Evolutionary conservation across 2,329 filamentous ascomycete species (phyloP).

Genomic region (Gaeumannomyces tritici): DNA sequence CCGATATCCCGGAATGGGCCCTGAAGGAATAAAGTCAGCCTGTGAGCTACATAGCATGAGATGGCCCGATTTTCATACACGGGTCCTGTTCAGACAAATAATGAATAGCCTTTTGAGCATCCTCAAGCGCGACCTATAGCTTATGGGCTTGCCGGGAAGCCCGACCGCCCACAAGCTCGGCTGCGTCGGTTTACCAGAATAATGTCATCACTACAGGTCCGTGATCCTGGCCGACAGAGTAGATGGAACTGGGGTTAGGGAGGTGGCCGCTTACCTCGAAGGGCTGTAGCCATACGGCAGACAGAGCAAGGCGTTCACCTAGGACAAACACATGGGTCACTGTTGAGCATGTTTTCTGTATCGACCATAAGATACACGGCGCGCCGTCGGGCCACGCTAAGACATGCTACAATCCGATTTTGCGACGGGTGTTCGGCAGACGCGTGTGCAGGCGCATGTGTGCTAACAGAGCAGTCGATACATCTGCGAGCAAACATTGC

Average conservation of each 20-base stretch:
- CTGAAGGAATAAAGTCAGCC: not conserved
- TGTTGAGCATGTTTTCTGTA: too few species aligned
- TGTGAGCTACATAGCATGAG: not conserved
- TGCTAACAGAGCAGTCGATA: not conserved
- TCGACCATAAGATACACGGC: too few species aligned
- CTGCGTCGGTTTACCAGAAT: slow-evolving; percentile 1
- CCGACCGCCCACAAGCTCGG: not conserved
- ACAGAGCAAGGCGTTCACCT: not conserved
- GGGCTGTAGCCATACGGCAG: not conserved
- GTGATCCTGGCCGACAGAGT: too few species aligned
- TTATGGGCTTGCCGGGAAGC: not conserved
- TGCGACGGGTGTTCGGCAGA: not conserved
- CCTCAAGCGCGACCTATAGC: not conserved
- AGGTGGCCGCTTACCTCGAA: not conserved
- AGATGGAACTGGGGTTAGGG: not conserved
- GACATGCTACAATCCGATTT: not conserved
- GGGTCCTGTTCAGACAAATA: not conserved
- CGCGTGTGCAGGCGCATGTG: too few species aligned
- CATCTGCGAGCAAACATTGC: too few species aligned
- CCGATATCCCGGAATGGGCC: not conserved
- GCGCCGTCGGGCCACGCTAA: too few species aligned
- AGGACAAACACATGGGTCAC: not conserved
- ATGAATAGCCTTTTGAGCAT: not conserved
- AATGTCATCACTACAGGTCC: not conserved
- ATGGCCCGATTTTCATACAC: not conserved